Base-by-base conservation (phyloP, 2,329 filamentous ascomycete species). In the Apiospora sp. region DNA sequence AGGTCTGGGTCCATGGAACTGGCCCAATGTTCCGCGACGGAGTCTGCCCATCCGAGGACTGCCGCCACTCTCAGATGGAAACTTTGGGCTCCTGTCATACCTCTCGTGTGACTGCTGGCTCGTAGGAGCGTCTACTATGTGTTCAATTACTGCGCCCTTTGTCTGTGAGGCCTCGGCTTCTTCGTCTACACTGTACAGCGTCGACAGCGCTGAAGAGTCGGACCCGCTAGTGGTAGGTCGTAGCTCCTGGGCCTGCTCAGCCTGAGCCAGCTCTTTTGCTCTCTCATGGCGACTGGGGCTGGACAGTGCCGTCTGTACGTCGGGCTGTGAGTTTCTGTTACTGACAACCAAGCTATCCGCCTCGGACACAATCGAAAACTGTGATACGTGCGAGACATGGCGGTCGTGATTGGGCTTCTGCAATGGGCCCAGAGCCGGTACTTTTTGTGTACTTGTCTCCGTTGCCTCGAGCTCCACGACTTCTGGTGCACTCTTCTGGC, bases 111-210 rank as follows among this genome's bases (percentile, higher is more conserved):
- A 6, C 24, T 12, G 69, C 54, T 44, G 70, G 8, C 71, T 72
- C 5, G 71, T 74, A 48, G 73, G 73, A 7, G 72, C 72, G 67
- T 75, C 70, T 13, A 69, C 16, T 14, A 71, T 75, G 10, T 51
- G 49, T n/a, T 61, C 71, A 58, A 34, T 74, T 22, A 67, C 24
- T 10, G 64, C n/a, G 19, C 70, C 61, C 34, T 14, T 68, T 14
- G 49, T 61, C 24, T 74, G 73, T 12, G 73, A 76, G 37, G 72
- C 77, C 8, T 85, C 83, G 12, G 86, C 83, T 0, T 82, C 80
- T 71, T 89, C 87, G 43, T 88, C 87, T 68, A 86, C 86, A 72
- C 88, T 90, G 74, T 89, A 89, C 6, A 90, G 78, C 0, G 88
- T 90, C 4, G 88, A 90, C 6, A 90, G 80, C 2, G 87, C 85